These are phyloP conservation scores for Gymnopilus dilepis DNA, from an alignment of 768 basidiomycete genomes.

Conservation along the genomic window DNA sequence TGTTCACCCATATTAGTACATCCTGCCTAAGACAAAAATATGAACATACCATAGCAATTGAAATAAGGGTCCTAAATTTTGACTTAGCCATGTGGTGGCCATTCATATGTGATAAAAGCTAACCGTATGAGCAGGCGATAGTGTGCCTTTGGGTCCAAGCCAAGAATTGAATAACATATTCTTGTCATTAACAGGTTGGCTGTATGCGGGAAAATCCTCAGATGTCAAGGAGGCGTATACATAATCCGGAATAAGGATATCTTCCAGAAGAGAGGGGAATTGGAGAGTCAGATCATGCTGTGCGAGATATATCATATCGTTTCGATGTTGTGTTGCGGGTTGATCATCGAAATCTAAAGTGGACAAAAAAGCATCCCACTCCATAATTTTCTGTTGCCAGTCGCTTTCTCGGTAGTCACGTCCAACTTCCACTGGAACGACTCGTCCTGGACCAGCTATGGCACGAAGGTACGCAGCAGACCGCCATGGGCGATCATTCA, in stretches of 20 bases:
- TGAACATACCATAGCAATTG: slow-evolving; percentile 81
- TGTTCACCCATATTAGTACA: slow-evolving; percentile 34
- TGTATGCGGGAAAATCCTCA: slow-evolving; percentile 56
- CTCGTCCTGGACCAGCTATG: slow-evolving; percentile 77
- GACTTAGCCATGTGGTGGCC: slow-evolving; percentile 11
- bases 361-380: slow-evolving; percentile 77
- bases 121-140: slow-evolving; percentile 91
- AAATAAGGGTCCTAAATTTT: slow-evolving; percentile 83
- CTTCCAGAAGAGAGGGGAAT: slow-evolving; percentile 76
- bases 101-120: slow-evolving; percentile 16
- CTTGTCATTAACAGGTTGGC: slow-evolving; percentile 68
- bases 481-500: slow-evolving; percentile 71
- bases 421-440: slow-evolving; percentile 92
- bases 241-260: slow-evolving; percentile 89
- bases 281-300: slow-evolving; percentile 88
- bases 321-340: slow-evolving; percentile 16
- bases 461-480: slow-evolving; percentile 70
- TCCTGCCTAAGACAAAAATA: slow-evolving; percentile 5
- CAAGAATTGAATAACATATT: slow-evolving; percentile 76
- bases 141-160: slow-evolving; percentile 79
- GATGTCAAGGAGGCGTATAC: slow-evolving; percentile 68
- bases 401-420: slow-evolving; percentile 76
- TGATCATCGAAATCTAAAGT: slow-evolving; percentile 43
- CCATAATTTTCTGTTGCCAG: slow-evolving; percentile 84
- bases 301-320: slow-evolving; percentile 75